Percentiles rank a stretch among this genome's conserved stretches.
phyloP scores from a whole-genome alignment of 441 rosid species.

The Bruguiera hainesii region DNA sequence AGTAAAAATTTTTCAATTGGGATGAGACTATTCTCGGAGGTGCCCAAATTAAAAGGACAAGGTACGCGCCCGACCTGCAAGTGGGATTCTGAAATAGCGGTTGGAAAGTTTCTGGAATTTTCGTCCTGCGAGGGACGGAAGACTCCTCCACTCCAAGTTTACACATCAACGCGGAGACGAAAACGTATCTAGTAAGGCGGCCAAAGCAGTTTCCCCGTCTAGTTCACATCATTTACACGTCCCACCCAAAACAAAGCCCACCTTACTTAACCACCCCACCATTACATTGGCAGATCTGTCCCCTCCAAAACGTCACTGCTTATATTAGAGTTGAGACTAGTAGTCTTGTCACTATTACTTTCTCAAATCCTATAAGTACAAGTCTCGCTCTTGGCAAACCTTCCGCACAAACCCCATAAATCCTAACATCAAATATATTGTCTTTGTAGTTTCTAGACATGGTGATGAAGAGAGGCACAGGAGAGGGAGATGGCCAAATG shows the following conservation, averaged over 20 bases:
- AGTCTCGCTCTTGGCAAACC: neutral
- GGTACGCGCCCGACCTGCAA: neutral
- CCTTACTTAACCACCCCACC: conserved; percentile 34
- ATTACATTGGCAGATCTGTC: conserved; percentile 33
- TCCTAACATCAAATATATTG: neutral
- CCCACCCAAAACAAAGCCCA: neutral
- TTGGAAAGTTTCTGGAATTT: conserved; percentile 22
- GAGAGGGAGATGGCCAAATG: conserved; percentile 15
- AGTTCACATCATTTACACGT: conserved; percentile 5
- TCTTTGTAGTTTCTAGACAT: neutral
- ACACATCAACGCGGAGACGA: conserved; percentile 36
- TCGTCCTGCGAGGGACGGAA: neutral
- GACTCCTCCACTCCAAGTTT: conserved; percentile 8
- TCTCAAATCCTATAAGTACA: neutral
- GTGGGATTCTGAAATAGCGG: neutral
- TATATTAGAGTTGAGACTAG: neutral
- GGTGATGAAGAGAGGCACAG: conserved; percentile 52
- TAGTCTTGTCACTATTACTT: neutral
- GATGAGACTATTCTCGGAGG: too few relatives aligned
- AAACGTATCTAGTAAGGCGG: conserved; percentile 21
- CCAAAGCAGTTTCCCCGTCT: neutral
- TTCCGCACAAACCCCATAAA: neutral
- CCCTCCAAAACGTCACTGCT: conserved; percentile 16
- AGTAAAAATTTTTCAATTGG: too few relatives aligned
- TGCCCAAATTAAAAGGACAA: neutral